Base-by-base conservation (phyloP, 2,329 filamentous ascomycete species). In the Lecanicillium sp. region DNA sequence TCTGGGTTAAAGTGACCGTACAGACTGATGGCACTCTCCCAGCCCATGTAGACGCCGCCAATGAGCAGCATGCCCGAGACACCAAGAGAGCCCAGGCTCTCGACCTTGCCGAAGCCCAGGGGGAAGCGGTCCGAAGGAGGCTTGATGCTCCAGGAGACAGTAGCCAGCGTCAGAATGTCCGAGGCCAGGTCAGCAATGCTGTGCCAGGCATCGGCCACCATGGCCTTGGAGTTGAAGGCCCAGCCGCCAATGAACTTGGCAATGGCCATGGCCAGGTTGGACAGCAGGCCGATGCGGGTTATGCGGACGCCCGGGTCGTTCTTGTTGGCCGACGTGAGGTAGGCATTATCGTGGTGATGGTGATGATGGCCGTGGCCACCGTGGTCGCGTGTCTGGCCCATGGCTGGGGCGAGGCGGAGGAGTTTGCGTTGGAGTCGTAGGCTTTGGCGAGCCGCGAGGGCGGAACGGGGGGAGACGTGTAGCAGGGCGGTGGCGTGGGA, bases 51-150 rank as follows among this genome's bases (percentile, higher is more conserved):
- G 46, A 95, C 66, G 36, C 92, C 92, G 45, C 92, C 92, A 34
- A 82, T 79, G 3, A 98, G 74, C 51, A 98, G 71, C 65, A 98
- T 84, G 46, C 88, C 81, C 50, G 89, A 96, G 25, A 98, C 92
- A 13, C 90, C 92, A 43, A 98, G 67, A 17, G 88, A 92, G 15
- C 92, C 92, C 56, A 98, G 66, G 53, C 88, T 95, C 69, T 98
- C 92, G n/a, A 98, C 77, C 68, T 98, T 98, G 57, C 92, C 92
- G 57, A 94, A 98, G 2, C 92, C 92, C 52, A 81, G 79, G 3
- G 92, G 92, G 57, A 95, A 98, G 29, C 76, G 76, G 39, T 84
- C 74, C 10, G 85, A 87, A 0, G 92, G 88, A 5, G 87, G 82
- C 52, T 84, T 87, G 44, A 97, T 66, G 43, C 89, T 94, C 80